Conservation (phyloP, 148 eudicot genomes). For the Persicaria maculosa region DNA sequence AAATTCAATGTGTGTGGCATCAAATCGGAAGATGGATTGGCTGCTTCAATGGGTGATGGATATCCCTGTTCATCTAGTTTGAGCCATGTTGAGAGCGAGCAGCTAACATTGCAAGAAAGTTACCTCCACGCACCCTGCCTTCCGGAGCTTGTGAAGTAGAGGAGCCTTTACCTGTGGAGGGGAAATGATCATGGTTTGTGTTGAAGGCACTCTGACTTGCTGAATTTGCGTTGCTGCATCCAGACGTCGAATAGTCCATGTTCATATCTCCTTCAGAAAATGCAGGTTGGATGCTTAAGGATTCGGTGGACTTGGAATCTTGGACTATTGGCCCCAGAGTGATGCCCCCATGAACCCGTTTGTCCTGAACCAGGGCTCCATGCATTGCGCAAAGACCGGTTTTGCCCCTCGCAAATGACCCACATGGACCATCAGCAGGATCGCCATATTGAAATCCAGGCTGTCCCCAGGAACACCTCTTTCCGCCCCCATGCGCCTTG, state of each 20-base stretch:
- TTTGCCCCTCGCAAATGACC: slow-evolving; percentile 61
- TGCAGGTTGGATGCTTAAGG: neutral
- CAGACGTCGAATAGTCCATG: neutral
- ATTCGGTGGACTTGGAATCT: neutral
- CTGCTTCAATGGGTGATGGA: neutral
- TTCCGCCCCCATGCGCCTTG: slow-evolving; percentile 85
- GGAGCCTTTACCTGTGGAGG: neutral
- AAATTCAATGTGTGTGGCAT: too few species aligned
- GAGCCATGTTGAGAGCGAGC: slow-evolving; percentile 1
- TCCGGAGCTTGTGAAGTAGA: slow-evolving; percentile 24
- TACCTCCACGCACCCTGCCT: slow-evolving; percentile 74
- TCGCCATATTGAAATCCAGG: slow-evolving; percentile 29
- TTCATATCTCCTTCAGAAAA: slow-evolving; percentile 20
- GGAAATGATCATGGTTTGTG: neutral
- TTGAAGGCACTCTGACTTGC: neutral
- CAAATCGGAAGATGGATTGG: too few species aligned
- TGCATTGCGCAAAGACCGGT: slow-evolving; percentile 62
- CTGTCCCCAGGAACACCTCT: slow-evolving; percentile 59
- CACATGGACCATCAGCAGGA: slow-evolving; percentile 30
- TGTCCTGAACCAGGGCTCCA: slow-evolving; percentile 33
- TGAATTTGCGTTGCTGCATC: slow-evolving; percentile 3
- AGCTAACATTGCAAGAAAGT: slow-evolving; percentile 57
- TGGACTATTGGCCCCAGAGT: slow-evolving; percentile 17
- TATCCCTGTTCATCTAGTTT: neutral
- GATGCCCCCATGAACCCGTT: slow-evolving; percentile 27